Percentiles rank a stretch among this genome's conserved stretches.
These are phyloP conservation scores for Penicillium glabrum DNA, from an alignment of 2,329 filamentous ascomycete genomes.

Conservation along the genomic window DNA sequence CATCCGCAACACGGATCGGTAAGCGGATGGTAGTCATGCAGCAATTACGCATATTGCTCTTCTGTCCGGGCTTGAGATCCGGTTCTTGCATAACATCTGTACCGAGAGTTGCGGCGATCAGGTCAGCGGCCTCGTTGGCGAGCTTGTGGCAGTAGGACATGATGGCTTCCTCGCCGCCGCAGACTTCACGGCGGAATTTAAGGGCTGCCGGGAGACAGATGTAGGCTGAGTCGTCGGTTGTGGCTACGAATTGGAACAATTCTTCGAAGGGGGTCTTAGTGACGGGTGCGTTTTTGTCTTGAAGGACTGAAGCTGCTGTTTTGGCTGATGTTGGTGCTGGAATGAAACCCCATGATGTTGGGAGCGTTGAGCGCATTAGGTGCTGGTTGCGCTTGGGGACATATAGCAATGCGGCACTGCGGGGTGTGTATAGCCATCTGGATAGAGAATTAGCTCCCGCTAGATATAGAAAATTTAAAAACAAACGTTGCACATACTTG, in stretches of 20 bases:
- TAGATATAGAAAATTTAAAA: not conserved
- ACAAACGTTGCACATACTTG: conserved; percentile 51
- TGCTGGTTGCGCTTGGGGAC: conserved; percentile 74
- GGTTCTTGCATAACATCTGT: conserved; percentile 67
- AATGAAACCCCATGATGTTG: conserved; percentile 77
- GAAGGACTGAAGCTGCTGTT: conserved; percentile 51
- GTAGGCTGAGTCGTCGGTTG: conserved; percentile 70
- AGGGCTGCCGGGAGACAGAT: conserved; percentile 71
- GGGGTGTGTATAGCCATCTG: conserved; percentile 77
- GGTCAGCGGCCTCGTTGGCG: conserved; percentile 62
- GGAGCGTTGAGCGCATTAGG: conserved; percentile 70
- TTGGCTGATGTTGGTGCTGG: conserved; percentile 36
- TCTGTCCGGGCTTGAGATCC: conserved; percentile 27
- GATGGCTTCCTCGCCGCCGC: conserved; percentile 74
- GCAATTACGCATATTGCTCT: conserved; percentile 58
- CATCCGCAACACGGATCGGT: conserved; percentile 54
- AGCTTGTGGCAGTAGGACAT: conserved; percentile 62
- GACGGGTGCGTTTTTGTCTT: conserved; percentile 23
- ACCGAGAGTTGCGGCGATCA: conserved; percentile 62
- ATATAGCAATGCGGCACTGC: conserved; percentile 78
- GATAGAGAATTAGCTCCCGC: conserved; percentile 6
- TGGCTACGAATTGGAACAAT: conserved; percentile 76
- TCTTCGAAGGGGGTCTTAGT: conserved; percentile 62
- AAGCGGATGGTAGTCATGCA: conserved; percentile 72
- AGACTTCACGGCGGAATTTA: conserved; percentile 65